Percentiles rank a stretch among this genome's conserved stretches.
Conservation (phyloP, 1,139 yeast genomes). For the Petasospora fabianii region DNA sequence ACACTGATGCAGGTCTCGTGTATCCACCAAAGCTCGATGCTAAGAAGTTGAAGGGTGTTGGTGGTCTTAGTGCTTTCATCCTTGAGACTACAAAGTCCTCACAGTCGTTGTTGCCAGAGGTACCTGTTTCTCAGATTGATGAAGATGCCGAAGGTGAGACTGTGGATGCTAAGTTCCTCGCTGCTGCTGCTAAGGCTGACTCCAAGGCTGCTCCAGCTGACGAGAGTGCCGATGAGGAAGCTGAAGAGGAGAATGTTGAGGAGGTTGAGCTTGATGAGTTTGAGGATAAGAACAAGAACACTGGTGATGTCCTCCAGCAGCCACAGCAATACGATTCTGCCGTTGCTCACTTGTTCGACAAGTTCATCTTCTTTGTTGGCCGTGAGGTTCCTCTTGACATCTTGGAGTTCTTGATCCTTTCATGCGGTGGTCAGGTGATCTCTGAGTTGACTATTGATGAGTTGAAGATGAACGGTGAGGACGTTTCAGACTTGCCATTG, state of each 20-base stretch:
- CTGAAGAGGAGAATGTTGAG: constrained; percentile 39
- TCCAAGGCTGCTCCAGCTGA: constrained; percentile 40
- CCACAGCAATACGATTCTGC: constrained; percentile 63
- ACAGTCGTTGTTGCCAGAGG: constrained; percentile 45
- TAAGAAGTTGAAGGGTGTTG: constrained; percentile 60
- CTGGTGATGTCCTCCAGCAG: constrained; percentile 77
- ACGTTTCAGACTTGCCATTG: constrained; percentile 48
- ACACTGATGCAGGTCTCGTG: constrained; percentile 77
- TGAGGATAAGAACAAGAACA: constrained; percentile 52
- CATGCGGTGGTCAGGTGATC: constrained; percentile 84
- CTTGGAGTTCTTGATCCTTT: constrained; percentile 79
- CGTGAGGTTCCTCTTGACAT: constrained; percentile 95
- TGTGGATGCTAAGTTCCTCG: constrained; percentile 26
- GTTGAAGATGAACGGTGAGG: constrained; percentile 34
- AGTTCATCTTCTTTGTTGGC: constrained; percentile 81
- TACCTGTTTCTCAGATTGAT: constrained; percentile 41
- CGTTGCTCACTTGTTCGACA: constrained; percentile 61
- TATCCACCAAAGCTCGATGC: constrained; percentile 90
- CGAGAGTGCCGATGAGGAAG: constrained; percentile 38
- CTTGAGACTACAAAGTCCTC: constrained; percentile 50
- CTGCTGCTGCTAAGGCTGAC: constrained; percentile 38
- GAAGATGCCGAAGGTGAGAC: constrained; percentile 37
- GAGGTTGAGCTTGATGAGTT: constrained; percentile 67
- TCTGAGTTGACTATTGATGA: constrained; percentile 89
- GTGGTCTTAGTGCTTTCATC: constrained; percentile 84